phyloP scores from a whole-genome alignment of 1,284 basidiomycete genomes.

The Naganishia liquefaciens region DNA sequence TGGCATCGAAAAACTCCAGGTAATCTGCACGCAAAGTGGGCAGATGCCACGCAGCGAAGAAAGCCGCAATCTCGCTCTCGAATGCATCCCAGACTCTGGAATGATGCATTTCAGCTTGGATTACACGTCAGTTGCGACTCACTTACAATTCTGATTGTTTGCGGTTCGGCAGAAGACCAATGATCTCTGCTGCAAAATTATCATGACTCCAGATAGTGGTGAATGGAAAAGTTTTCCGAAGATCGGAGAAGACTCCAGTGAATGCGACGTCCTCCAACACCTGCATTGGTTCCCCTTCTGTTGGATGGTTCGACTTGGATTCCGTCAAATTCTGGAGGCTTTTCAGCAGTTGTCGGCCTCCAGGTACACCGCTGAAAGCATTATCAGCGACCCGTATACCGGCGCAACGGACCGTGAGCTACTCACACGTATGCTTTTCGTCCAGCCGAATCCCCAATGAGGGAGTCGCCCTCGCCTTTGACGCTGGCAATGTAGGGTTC shows the following conservation, averaged over 20 bases:
- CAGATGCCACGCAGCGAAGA: slow-evolving; percentile 51
- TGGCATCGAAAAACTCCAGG: slow-evolving; percentile 46
- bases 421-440: slow-evolving; percentile 34
- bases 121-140: not conserved
- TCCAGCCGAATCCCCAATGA: slow-evolving; percentile 31
- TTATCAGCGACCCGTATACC: not conserved
- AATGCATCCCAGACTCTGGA: slow-evolving; percentile 44
- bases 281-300: slow-evolving; percentile 39
- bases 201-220: slow-evolving; percentile 55
- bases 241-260: slow-evolving; percentile 50
- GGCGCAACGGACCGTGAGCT: too few species aligned
- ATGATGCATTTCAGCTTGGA: not conserved
- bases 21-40: slow-evolving; percentile 47
- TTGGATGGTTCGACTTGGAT: slow-evolving; percentile 18
- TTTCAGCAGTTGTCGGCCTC: slow-evolving; percentile 32
- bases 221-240: slow-evolving; percentile 53
- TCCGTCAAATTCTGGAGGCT: slow-evolving; percentile 36
- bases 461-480: slow-evolving; percentile 22
- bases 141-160: slow-evolving; percentile 49
- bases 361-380: slow-evolving; percentile 31
- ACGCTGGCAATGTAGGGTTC: slow-evolving; percentile 30
- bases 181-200: slow-evolving; percentile 52
- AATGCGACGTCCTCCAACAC: slow-evolving; percentile 51
- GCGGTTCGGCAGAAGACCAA: slow-evolving; percentile 47
- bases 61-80: slow-evolving; percentile 45